phyloP scores from a whole-genome alignment of 805 yeast species.

The Suhomyces vadensis region DNA sequence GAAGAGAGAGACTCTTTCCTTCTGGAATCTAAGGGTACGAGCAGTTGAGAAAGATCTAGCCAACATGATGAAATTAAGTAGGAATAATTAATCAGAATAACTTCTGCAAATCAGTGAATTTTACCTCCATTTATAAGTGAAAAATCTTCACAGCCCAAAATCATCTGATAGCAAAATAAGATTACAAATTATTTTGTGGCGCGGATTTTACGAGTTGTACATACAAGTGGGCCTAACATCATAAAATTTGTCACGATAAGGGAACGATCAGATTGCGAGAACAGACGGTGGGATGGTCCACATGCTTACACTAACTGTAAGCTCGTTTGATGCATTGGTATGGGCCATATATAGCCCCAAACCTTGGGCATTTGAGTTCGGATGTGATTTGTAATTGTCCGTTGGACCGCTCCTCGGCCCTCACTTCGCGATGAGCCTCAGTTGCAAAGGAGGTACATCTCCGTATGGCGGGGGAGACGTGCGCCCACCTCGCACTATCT shows the following conservation, averaged over 20 bases:
- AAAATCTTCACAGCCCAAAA: constrained; percentile 2
- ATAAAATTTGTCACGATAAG: no score
- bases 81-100: not conserved
- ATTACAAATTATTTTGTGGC: constrained; percentile 4
- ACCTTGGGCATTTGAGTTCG: no score
- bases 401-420: not conserved
- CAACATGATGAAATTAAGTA: constrained; percentile 6
- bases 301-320: no score
- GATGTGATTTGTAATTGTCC: not conserved
- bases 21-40: constrained; percentile 24
- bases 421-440: not conserved
- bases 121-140: constrained; percentile 4
- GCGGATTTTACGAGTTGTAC: not conserved
- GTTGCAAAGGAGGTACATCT: not conserved
- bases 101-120: not conserved
- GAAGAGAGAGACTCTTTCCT: constrained; percentile 29
- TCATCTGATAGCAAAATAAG: constrained; percentile 3
- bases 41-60: constrained; percentile 26
- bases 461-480: constrained; percentile 3
- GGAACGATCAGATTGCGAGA: no score
- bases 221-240: no score
- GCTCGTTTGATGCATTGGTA: no score
- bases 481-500: constrained; percentile 1
- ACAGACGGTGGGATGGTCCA: no score
- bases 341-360: no score